These are phyloP conservation scores for Tetrahymena elliotti DNA, from an alignment of 73 alveolate species.

Conservation along the genomic window DNA sequence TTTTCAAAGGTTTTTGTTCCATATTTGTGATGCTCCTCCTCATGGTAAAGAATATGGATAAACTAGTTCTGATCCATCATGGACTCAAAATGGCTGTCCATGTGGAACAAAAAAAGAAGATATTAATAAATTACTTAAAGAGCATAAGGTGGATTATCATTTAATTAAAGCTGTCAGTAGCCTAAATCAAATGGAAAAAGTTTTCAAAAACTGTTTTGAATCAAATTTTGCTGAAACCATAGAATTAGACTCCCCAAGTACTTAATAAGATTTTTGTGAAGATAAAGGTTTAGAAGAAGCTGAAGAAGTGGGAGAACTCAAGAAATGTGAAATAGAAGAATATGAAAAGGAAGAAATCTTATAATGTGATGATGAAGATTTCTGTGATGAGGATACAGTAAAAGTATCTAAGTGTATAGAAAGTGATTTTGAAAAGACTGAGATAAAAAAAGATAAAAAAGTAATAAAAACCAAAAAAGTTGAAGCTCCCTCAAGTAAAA, in stretches of 20 bases:
- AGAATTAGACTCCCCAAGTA: not conserved
- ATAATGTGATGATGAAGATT: not conserved
- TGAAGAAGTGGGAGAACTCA: not conserved
- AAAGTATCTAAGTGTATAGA: not conserved
- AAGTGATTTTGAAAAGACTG: not conserved
- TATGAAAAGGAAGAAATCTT: not conserved
- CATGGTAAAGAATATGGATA: not conserved
- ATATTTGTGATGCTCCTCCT: not conserved
- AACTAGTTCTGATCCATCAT: conserved; percentile 18
- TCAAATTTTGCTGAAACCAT: not conserved
- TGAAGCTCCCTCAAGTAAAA: not conserved
- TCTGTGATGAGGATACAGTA: too few species aligned
- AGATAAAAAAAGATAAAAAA: not conserved
- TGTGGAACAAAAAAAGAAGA: not conserved
- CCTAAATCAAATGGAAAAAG: not conserved
- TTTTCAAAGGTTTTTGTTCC: not conserved
- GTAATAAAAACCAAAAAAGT: not conserved
- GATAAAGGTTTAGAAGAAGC: not conserved
- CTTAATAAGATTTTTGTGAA: not conserved
- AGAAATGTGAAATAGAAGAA: not conserved
- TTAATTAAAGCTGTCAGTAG: not conserved
- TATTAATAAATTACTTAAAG: not conserved
- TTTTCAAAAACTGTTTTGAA: not conserved
- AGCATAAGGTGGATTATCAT: not conserved
- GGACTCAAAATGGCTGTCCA: not conserved